Base-by-base conservation (phyloP, 768 basidiomycete genomes). In the Pleurotus citrinopileatus region DNA sequence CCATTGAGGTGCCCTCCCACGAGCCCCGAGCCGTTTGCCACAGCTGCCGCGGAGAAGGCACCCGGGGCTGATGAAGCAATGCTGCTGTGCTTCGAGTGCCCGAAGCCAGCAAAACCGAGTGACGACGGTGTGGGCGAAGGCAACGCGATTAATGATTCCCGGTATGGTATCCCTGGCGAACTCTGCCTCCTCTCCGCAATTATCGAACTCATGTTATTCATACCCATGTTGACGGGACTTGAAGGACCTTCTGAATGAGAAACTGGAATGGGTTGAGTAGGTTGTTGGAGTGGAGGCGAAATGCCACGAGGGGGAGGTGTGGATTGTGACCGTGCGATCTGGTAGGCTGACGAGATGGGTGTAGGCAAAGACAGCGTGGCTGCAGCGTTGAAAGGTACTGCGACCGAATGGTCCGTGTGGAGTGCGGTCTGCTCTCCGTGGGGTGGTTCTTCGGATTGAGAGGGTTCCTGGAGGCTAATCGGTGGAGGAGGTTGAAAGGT, bases 71-170 rank as follows among this genome's bases (percentile, higher is more conserved):
- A 59, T 3, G 70, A 70, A 44, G 67, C 65, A 19, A 72, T 54
- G 44, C 77, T 80, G 37, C 68, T 71, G 32, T 75, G 76, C 52
- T 79, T 78, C 3, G 77, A 80, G 15, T 67, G 60, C 34, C 48
- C 48, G 5, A 51, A 37, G 29, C 48, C 48, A 36, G 29, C 34
- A 25, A 36, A 51, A n/a, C 48, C 48, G 5, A 51, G n/a, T 19
- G 48, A 51, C 4, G 48, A 51, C 61, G 25, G 62, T 53, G 59
- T 68, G 47, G 55, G 66, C 26, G 67, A 65, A 4, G 65, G 64
- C 5, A 66, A 55, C 20, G 63, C 56, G 38, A 59, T 58, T 9
- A 65, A 29, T 2, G 65, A 56, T 48, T 74, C 71, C n/a, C 67
- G 69, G 22, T 65, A 48, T 23, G 68, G 63, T 6, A 60, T 51